Evolutionary conservation across 176 grass and related monocot species (phyloP).

Genomic region (Lolium perenne): DNA sequence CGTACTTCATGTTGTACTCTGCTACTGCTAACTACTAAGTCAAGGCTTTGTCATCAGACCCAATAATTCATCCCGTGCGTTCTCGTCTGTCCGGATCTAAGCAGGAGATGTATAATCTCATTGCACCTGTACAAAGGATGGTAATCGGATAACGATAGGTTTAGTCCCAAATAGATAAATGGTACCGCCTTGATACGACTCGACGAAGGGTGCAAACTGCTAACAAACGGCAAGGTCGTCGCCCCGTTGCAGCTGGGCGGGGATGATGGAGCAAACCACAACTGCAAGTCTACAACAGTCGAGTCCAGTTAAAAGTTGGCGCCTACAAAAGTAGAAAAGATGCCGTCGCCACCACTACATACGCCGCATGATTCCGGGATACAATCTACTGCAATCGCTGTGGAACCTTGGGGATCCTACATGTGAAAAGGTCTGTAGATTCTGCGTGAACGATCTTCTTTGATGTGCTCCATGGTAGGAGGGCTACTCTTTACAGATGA

Average conservation of each 20-base stretch:
- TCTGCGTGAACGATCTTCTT: neutral
- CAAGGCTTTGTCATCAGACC: neutral
- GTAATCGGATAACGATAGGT: neutral
- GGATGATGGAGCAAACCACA: conserved; percentile 37
- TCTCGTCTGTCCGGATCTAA: neutral
- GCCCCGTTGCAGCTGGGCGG: neutral
- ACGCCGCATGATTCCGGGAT: neutral
- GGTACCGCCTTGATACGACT: neutral
- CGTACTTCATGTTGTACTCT: neutral
- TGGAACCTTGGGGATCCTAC: conserved; percentile 20
- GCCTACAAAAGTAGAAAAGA: conserved; percentile 4
- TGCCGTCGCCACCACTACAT: neutral
- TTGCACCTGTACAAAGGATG: neutral
- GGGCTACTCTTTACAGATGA: neutral
- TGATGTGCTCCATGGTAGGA: neutral
- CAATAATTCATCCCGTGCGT: no score
- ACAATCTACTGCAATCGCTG: neutral
- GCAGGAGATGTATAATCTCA: neutral
- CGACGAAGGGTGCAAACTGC: neutral
- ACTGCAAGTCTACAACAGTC: neutral
- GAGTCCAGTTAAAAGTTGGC: conserved; percentile 38
- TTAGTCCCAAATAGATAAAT: neutral
- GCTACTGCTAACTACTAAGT: neutral
- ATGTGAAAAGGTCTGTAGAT: conserved; percentile 23
- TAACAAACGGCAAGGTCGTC: neutral